Evolutionary conservation across 768 basidiomycete genomes (phyloP).

Genomic region (Gloeostereum incarnatum): DNA sequence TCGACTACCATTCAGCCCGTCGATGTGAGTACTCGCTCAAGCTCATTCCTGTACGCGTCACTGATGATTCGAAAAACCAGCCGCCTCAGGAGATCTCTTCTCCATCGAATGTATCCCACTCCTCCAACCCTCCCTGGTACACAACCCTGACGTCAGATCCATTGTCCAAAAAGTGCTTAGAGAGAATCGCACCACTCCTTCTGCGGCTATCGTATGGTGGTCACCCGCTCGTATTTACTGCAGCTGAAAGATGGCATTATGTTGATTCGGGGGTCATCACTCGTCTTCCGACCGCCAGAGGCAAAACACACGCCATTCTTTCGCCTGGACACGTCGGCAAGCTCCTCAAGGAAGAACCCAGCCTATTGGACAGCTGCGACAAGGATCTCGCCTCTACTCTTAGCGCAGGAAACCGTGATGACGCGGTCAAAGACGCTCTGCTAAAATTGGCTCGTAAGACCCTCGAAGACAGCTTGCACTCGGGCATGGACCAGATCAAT

Average conservation of each 20-base stretch:
- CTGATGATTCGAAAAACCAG: not conserved
- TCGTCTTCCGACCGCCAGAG: conserved; percentile 37
- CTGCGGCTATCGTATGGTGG: conserved; percentile 55
- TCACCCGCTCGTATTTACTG: conserved; percentile 45
- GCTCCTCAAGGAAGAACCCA: too few species aligned
- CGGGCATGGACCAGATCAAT: conserved; percentile 10
- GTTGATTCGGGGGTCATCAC: conserved; percentile 19
- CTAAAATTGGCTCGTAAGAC: conserved; percentile 29
- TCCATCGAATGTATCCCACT: not conserved
- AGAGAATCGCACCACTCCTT: conserved; percentile 58
- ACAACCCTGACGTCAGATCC: conserved; percentile 34
- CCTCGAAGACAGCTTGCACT: conserved; percentile 13
- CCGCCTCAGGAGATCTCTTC: not conserved
- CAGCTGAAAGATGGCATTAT: conserved; percentile 63
- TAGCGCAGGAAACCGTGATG: conserved; percentile 29
- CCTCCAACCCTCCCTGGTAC: conserved; percentile 47
- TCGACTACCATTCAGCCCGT: too few species aligned
- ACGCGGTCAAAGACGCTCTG: conserved; percentile 23
- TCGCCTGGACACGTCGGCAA: conserved; percentile 34
- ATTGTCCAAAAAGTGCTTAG: conserved; percentile 27
- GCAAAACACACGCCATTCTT: conserved; percentile 34
- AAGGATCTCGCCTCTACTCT: conserved; percentile 35
- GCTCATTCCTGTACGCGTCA: too few species aligned
- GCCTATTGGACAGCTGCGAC: conserved; percentile 27
- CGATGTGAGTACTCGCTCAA: too few species aligned